Evolutionary conservation across 768 basidiomycete genomes (phyloP).

Genomic region (Exidia glandulosa): DNA sequence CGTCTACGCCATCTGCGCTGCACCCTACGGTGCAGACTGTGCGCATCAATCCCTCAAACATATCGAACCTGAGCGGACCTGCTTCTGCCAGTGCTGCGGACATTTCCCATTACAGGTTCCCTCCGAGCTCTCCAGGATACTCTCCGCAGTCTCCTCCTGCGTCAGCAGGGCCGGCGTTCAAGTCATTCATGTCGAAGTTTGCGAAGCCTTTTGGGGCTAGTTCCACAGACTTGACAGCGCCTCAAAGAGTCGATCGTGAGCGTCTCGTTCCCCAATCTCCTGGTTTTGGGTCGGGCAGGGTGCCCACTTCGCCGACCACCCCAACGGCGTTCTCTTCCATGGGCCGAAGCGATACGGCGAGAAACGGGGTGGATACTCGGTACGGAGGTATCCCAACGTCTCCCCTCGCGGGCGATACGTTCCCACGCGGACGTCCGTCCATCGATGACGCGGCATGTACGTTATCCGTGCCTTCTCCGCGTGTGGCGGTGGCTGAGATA

Average conservation of each 20-base stretch:
- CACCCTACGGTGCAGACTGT: conserved; percentile 24
- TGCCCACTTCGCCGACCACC: conserved; percentile 5
- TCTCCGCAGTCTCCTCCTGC: conserved; percentile 49
- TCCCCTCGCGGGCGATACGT: background rate
- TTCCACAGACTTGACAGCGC: background rate
- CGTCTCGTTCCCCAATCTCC: conserved; percentile 24
- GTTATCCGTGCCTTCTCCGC: background rate
- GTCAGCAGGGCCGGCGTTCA: conserved; percentile 61
- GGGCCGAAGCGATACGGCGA: background rate
- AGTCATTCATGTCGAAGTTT: conserved; percentile 74
- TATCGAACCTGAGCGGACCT: conserved; percentile 24
- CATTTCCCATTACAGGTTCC: conserved; percentile 39
- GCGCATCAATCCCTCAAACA: conserved; percentile 16
- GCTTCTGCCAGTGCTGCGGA: conserved; percentile 39
- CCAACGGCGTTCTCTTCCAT: background rate
- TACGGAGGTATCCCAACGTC: conserved; percentile 11
- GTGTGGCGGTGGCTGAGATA: background rate
- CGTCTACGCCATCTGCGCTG: background rate
- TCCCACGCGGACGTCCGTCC: background rate
- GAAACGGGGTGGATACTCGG: conserved; percentile 8
- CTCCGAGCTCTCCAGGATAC: conserved; percentile 25
- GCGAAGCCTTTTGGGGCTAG: background rate
- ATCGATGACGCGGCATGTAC: background rate
- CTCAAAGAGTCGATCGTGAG: conserved; percentile 15
- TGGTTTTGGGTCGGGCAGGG: conserved; percentile 13